Base-by-base conservation (phyloP, 768 basidiomycete species). In the Panaeolus cyanescens region DNA sequence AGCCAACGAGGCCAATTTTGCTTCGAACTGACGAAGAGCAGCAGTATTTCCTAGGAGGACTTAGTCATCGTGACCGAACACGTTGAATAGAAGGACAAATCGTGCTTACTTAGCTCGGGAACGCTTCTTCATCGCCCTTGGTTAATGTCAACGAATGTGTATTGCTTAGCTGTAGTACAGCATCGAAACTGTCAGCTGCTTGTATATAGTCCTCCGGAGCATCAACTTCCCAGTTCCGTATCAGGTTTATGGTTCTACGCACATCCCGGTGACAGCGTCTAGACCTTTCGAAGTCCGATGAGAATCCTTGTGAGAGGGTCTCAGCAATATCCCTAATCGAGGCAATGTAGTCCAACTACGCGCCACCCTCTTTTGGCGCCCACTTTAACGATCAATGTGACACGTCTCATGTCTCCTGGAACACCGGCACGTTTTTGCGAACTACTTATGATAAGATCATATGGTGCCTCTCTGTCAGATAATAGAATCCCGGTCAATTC, bases 261-360 rank as follows among this genome's bases (percentile, higher is more conserved):
- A 28, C 13, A 50, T 50, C 25, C 45, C 45, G 45, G 25, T 50
- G 45, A 28, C 25, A 50, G 45, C 45, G 25, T n/a, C 45, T 50
- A 50, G 45, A 28, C 45, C 45, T 50, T 37, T 42, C 45, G 45
- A 50, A 50, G 25, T 28, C 45, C 22, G 22, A 9, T 50, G 25
- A 9, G 5, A 50, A 28, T 4, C n/a, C n/a, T n/a, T 28, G 2
- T 8, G 9, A 25, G 45, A 28, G 30, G 10, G 39, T 42, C 39
- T 28, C 45, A 50, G 25, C 45, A 50, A 50, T 50, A 28, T 50
- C 45, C 45, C 45, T n/a, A 50, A 50, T 50, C 45, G 25, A 50
- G 45, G 45, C 25, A 50, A 50, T 10, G 4, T 25, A 10, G 45
- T 42, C 22, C 45, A 50, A 50, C 13, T 13, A 28, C 45, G 45